Evolutionary conservation across 164 flowering plant species (phyloP).

Genomic region (Cinnamomum chago): DNA sequence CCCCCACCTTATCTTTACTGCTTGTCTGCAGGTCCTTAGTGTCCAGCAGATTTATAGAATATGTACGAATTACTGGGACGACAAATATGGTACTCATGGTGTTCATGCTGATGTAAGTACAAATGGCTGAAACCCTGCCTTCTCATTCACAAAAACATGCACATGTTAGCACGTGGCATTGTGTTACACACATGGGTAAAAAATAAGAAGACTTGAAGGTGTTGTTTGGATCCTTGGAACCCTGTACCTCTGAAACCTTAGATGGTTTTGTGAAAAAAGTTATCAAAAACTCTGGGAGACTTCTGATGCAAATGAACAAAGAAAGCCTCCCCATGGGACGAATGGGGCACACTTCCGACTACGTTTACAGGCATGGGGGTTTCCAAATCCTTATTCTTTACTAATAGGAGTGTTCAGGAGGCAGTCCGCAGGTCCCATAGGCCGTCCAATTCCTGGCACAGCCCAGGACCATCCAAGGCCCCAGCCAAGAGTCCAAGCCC

Average conservation of each 20-base stretch:
- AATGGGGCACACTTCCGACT: too few relatives aligned
- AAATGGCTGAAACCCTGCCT: background rate
- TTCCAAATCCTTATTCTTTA: too few relatives aligned
- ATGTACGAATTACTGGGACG: slow-evolving; percentile 70
- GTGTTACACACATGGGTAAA: background rate
- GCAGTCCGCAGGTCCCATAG: too few relatives aligned
- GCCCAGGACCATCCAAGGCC: too few relatives aligned
- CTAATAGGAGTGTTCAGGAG: too few relatives aligned
- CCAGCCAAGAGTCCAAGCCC: too few relatives aligned
- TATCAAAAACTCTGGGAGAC: too few relatives aligned
- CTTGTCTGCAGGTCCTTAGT: slow-evolving; percentile 36
- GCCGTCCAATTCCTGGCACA: too few relatives aligned
- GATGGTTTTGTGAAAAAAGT: too few relatives aligned
- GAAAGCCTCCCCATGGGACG: too few relatives aligned
- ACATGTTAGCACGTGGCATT: background rate
- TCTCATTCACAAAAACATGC: background rate
- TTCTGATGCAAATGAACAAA: too few relatives aligned
- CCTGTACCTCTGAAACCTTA: background rate
- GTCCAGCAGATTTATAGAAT: slow-evolving; percentile 73
- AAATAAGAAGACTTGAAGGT: background rate
- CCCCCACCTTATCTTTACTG: background rate
- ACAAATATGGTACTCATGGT: background rate
- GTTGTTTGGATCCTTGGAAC: background rate
- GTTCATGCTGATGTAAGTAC: background rate
- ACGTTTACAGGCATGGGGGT: too few relatives aligned